These are phyloP conservation scores for Stevia rebaudiana DNA, from an alignment of 140 eudicot species.

Conservation along the genomic window DNA sequence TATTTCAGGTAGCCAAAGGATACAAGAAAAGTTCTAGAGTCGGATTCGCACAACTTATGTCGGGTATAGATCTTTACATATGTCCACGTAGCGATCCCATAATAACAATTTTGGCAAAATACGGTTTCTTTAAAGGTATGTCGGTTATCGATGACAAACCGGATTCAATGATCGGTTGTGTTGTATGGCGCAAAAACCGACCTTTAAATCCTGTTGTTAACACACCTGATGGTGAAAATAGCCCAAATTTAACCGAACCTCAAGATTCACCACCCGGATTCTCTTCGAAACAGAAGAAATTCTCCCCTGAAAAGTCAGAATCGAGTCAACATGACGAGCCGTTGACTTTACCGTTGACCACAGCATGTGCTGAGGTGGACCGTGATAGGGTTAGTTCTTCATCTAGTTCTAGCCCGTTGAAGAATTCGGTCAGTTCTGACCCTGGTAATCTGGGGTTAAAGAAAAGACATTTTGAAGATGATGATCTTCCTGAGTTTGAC, in stretches of 20 bases:
- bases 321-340: conserved; percentile 18
- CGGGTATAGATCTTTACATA: conserved; percentile 56
- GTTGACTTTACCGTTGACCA: conserved; percentile 14
- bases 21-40: conserved; percentile 47
- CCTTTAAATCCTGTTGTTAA: conserved; percentile 31
- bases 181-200: conserved; percentile 59
- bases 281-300: conserved; percentile 16
- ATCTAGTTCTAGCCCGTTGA: conserved; percentile 2
- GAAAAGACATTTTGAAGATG: conserved; percentile 35
- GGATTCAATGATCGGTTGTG: conserved; percentile 61
- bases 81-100: conserved; percentile 60
- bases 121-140: conserved; percentile 70
- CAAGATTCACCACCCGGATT: conserved; percentile 33
- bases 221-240: conserved; percentile 26
- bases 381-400: conserved; percentile 14
- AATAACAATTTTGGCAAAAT: conserved; percentile 59
- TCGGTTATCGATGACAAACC: conserved; percentile 46
- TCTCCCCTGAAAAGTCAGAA: conserved; percentile 21
- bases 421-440: conserved; percentile 12
- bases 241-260: conserved; percentile 27
- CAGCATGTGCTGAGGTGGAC: conserved; percentile 16
- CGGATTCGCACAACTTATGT: conserved; percentile 46
- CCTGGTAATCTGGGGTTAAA: conserved; percentile 10
- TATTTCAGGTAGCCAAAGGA: conserved; percentile 49
- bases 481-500: conserved; percentile 83